Evolutionary conservation across 2,329 filamentous ascomycete genomes (phyloP), one percentile per base, ranked within the genome.

Genomic region (Samsoniella hepiali): DNA sequence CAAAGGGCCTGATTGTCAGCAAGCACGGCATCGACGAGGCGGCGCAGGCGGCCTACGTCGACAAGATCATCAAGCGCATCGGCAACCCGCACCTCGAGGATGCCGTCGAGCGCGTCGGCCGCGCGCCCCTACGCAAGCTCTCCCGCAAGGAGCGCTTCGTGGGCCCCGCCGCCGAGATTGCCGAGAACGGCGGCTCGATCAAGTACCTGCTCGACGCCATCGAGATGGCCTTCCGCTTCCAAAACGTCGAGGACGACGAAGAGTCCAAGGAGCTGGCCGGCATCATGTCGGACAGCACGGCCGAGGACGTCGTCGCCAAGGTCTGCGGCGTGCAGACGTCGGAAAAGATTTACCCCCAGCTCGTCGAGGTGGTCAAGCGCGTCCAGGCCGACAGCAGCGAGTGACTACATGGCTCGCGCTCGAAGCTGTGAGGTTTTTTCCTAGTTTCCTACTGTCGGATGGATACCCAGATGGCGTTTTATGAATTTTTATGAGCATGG

Each of bases 61-160:
- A 95, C 72, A 93, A 91, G 79, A 99, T 99, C 78, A 87, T 99
- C 74, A 85, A 84, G 71, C 91, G 94, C 71, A 97, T 98, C 77
- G 91, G 91, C 76, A 98, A 98, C 82, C 93, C 92, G 15, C 88
- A 93, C 69, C 84, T 97, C 64, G 91, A 96, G 78, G 94, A 99
- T 77, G 89, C 89, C 13, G 93, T 97, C 42, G 92, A 96, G 81
- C 93, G 95, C 76, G 95, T 99, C 68, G 95, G 94, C 63, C 93
- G 95, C 74, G 94, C 93, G 22, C 95, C 95, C 22, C 82, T 99
- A 65, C 90, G 95, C 75, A 99, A 99, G 84, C 85, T 99, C 40
- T 89, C 89, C 68, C 91, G 93, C 77, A 95, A 96, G 81, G 95
- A 99, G 81, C 93, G 95, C 51, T 97, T 99, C 81, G 88, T 99